These are phyloP conservation scores for Aurantiochytrium sp. DNA, from an alignment of 108 stramenopile genomes.

Conservation along the genomic window DNA sequence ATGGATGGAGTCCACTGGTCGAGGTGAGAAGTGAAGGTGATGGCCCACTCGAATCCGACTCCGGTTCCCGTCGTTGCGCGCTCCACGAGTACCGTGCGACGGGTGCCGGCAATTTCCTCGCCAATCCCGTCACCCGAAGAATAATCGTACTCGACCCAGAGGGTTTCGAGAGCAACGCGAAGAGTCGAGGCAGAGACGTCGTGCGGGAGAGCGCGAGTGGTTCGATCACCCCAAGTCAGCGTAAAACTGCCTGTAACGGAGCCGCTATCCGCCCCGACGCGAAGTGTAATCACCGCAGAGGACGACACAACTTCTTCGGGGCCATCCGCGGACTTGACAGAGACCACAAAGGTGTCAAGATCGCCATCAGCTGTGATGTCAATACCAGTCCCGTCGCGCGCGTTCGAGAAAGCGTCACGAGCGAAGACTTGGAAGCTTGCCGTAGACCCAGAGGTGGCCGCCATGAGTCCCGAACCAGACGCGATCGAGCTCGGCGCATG, in stretches of 20 bases:
- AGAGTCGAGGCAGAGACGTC: constrained; percentile 2
- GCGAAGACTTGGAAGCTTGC: constrained; percentile 53
- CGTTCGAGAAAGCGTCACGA: constrained; percentile 69
- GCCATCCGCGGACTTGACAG: constrained; percentile 48
- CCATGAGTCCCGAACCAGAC: constrained; percentile 36
- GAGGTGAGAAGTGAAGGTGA: background rate
- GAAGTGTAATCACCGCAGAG: constrained; percentile 51
- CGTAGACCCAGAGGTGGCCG: constrained; percentile 53
- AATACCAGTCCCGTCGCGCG: constrained; percentile 38
- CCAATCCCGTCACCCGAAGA: background rate
- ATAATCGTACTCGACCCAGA: constrained; percentile 22
- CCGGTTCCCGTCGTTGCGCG: background rate
- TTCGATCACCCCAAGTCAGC: background rate
- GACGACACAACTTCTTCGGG: constrained; percentile 49
- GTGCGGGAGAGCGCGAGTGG: constrained; percentile 17
- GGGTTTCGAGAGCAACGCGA: constrained; percentile 10
- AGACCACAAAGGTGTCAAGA: constrained; percentile 61
- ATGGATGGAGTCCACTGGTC: background rate
- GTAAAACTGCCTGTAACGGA: background rate
- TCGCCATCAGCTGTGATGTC: constrained; percentile 52
- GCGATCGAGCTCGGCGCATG: constrained; percentile 56
- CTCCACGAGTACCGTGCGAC: background rate
- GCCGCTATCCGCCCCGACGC: background rate
- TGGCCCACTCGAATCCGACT: background rate
- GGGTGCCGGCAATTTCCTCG: background rate